Percentiles rank a stretch among this genome's conserved stretches.
Conservation (phyloP, 768 basidiomycete species). For the Tylopilus cervinicoccineus region DNA sequence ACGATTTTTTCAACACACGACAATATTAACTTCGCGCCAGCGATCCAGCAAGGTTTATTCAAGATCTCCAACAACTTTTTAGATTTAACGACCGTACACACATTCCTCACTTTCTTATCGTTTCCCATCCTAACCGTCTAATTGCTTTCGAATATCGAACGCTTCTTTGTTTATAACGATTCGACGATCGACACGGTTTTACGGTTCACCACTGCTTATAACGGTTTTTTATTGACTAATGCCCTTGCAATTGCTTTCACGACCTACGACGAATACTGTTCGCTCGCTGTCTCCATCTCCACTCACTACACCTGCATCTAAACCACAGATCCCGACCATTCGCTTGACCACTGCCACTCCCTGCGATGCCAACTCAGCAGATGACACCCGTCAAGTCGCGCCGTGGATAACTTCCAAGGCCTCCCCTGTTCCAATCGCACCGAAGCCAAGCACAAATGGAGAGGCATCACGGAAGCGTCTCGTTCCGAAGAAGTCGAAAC, state of each 20-base stretch:
- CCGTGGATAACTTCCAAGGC: slow-evolving; percentile 20
- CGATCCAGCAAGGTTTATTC: slow-evolving; percentile 16
- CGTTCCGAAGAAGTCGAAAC: slow-evolving; percentile 72
- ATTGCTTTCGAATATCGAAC: slow-evolving; percentile 15
- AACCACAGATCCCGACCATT: slow-evolving; percentile 52
- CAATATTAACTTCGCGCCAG: slow-evolving; percentile 12
- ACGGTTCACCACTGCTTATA: slow-evolving; percentile 20
- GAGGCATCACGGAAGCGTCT: slow-evolving; percentile 42
- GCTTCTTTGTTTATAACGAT: slow-evolving; percentile 23
- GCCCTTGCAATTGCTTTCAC: slow-evolving; percentile 30
- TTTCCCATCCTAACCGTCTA: background rate
- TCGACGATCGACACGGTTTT: slow-evolving; percentile 19
- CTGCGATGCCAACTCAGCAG: slow-evolving; percentile 39
- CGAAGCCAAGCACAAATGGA: slow-evolving; percentile 17
- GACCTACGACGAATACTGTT: slow-evolving; percentile 23
- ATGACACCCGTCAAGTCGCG: slow-evolving; percentile 25
- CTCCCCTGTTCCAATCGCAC: slow-evolving; percentile 25
- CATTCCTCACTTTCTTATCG: background rate
- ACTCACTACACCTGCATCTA: slow-evolving; percentile 25
- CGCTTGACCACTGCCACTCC: slow-evolving; percentile 68
- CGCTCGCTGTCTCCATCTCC: slow-evolving; percentile 28
- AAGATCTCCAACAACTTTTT: slow-evolving; percentile 19
- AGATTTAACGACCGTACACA: slow-evolving; percentile 25
- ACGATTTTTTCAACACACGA: slow-evolving; percentile 20
- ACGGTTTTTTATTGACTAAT: slow-evolving; percentile 25